Evolutionary conservation across 106 monocot species (phyloP).

Genomic region (Acorus calamus): DNA sequence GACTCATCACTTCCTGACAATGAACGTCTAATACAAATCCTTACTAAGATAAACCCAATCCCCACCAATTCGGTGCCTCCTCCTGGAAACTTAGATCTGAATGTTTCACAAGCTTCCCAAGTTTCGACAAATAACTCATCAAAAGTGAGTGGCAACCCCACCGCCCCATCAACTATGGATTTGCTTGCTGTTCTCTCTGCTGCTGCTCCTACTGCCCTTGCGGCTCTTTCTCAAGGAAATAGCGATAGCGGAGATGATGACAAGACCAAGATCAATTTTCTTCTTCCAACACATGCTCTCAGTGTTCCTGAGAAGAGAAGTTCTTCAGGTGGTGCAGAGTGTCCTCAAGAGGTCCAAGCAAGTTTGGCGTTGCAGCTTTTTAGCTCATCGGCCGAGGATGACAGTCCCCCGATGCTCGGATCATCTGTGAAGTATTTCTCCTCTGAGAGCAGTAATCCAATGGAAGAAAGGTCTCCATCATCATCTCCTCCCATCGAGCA

Average conservation of each 20-base stretch:
- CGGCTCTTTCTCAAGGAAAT: conserved; percentile 50
- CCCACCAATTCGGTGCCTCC: conserved; percentile 20
- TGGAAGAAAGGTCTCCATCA: conserved; percentile 75
- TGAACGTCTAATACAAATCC: conserved; percentile 53
- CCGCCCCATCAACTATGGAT: conserved; percentile 54
- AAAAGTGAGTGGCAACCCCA: conserved; percentile 17
- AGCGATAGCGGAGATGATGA: conserved; percentile 38
- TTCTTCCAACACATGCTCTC: conserved; percentile 18
- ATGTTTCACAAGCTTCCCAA: conserved; percentile 51
- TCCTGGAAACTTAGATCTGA: conserved; percentile 62
- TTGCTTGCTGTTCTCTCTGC: conserved; percentile 70
- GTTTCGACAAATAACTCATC: conserved; percentile 20
- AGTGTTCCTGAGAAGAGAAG: conserved; percentile 10
- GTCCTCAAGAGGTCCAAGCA: conserved; percentile 11
- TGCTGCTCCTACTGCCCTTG: conserved; percentile 21
- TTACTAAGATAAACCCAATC: conserved; percentile 53
- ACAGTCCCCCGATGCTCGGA: conserved; percentile 45
- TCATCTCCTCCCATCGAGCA: conserved; percentile 62
- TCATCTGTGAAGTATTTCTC: conserved; percentile 61
- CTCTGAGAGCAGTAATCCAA: conserved; percentile 77
- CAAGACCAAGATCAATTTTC: conserved; percentile 24
- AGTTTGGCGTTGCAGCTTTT: conserved; percentile 58
- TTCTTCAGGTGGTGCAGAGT: conserved; percentile 11
- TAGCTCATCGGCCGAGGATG: conserved; percentile 35
- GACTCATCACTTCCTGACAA: conserved; percentile 41